Evolutionary conservation across 139 green algal genomes (phyloP).

Genomic region (Micromonas commoda): DNA sequence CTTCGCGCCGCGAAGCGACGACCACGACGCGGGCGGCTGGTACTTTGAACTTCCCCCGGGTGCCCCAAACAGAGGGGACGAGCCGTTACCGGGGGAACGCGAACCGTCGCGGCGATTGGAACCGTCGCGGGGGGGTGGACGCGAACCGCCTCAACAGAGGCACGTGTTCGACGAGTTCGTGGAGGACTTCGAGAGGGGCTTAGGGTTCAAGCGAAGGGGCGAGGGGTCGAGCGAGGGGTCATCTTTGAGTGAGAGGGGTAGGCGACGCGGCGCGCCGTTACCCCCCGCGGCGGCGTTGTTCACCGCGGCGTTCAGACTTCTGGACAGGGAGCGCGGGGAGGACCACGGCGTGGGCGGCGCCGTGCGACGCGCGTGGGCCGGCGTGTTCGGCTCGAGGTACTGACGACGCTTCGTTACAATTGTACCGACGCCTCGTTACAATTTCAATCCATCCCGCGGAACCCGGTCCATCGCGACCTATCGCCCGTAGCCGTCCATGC

Average conservation of each 20-base stretch:
- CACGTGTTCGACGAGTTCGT: no score
- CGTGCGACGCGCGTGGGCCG: background rate
- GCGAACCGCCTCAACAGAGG: no score
- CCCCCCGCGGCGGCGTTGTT: background rate
- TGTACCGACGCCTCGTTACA: no score
- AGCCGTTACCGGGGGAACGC: background rate
- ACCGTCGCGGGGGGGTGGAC: background rate
- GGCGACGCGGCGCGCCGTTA: background rate
- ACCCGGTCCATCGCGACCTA: no score
- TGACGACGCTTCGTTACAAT: no score
- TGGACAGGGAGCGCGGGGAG: background rate
- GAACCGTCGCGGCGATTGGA: background rate
- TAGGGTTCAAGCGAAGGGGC: no score
- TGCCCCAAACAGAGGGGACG: background rate
- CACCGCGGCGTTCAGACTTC: background rate
- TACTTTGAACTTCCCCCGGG: slow-evolving; percentile 26
- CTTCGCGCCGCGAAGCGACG: slow-evolving; percentile 6
- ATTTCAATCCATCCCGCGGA: no score
- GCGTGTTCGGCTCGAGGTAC: background rate
- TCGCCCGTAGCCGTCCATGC: no score
- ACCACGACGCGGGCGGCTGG: slow-evolving; percentile 20
- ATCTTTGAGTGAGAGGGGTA: no score
- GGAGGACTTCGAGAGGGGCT: no score
- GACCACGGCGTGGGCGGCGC: no score
- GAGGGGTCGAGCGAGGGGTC: no score